Percentiles rank a stretch among this genome's conserved stretches.
These are phyloP conservation scores for Geotrichum candidum DNA, from an alignment of 1,139 yeast species.

Conservation along the genomic window DNA sequence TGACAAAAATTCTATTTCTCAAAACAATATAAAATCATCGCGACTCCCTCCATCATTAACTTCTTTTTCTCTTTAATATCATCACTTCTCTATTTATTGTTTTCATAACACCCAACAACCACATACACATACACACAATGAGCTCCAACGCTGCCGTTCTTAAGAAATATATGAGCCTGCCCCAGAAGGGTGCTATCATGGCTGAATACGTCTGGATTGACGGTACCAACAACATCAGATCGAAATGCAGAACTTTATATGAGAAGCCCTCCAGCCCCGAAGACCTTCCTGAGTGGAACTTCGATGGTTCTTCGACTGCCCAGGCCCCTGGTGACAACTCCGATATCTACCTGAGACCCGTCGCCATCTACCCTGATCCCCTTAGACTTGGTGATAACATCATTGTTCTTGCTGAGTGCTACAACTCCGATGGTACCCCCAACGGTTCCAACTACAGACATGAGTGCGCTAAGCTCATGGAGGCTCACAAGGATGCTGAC, in stretches of 20 bases:
- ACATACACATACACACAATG: conserved; percentile 3
- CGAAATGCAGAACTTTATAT: conserved; percentile 82
- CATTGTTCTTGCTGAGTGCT: conserved; percentile 90
- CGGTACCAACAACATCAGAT: conserved; percentile 84
- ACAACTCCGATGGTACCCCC: conserved; percentile 98
- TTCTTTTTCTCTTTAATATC: neutral
- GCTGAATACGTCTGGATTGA: conserved; percentile 99
- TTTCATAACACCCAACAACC: neutral
- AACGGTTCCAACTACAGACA: conserved; percentile 97
- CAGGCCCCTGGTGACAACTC: conserved; percentile 99
- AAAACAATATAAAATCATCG: neutral
- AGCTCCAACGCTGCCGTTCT: conserved; percentile 38
- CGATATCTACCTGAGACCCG: conserved; percentile 90
- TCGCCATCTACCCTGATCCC: conserved; percentile 89
- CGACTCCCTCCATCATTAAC: neutral
- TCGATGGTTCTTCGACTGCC: conserved; percentile 96
- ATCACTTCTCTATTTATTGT: neutral
- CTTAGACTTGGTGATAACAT: conserved; percentile 97
- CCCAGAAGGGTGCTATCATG: conserved; percentile 78
- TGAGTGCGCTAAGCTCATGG: conserved; percentile 93
- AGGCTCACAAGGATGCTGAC: conserved; percentile 77
- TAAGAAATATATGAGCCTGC: conserved; percentile 74
- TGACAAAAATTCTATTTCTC: neutral
- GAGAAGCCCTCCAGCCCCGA: conserved; percentile 67
- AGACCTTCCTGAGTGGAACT: conserved; percentile 98